Percentiles rank a stretch among this genome's conserved stretches.
Evolutionary conservation across 331 rosid genomes (phyloP).

Genomic region (Quercus tomentella): DNA sequence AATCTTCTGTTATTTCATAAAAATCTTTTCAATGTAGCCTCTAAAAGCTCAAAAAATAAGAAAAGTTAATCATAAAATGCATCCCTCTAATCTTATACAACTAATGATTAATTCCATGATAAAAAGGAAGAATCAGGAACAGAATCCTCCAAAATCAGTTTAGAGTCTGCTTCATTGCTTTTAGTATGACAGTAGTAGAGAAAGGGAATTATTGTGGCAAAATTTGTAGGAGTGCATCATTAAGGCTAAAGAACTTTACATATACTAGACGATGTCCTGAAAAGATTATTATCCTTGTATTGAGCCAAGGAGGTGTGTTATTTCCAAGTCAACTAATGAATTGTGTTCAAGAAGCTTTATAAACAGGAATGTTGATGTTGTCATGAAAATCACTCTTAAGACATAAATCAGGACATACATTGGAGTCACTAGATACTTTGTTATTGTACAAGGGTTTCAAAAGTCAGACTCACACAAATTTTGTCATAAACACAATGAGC

Average conservation of each 20-base stretch:
- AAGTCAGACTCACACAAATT: background rate
- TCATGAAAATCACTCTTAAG: background rate
- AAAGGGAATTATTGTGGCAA: background rate
- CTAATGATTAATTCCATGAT: background rate
- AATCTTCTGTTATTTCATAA: background rate
- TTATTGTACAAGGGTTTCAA: constrained; percentile 8
- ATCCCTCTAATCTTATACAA: background rate
- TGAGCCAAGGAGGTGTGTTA: background rate
- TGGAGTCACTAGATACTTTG: background rate
- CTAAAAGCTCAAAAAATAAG: background rate
- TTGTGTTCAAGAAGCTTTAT: background rate
- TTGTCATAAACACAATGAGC: background rate
- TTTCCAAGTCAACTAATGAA: background rate
- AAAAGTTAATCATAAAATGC: background rate
- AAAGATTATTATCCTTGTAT: background rate
- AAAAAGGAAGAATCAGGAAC: background rate
- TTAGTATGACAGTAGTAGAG: background rate
- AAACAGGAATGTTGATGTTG: background rate
- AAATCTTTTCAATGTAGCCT: background rate
- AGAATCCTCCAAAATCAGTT: background rate
- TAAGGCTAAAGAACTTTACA: background rate
- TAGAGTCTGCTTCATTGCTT: background rate
- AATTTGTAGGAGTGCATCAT: background rate
- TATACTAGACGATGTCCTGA: background rate
- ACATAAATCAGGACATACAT: background rate